Evolutionary conservation across 208 protist genomes (phyloP).

Genomic region (Novymonas esmeraldas): DNA sequence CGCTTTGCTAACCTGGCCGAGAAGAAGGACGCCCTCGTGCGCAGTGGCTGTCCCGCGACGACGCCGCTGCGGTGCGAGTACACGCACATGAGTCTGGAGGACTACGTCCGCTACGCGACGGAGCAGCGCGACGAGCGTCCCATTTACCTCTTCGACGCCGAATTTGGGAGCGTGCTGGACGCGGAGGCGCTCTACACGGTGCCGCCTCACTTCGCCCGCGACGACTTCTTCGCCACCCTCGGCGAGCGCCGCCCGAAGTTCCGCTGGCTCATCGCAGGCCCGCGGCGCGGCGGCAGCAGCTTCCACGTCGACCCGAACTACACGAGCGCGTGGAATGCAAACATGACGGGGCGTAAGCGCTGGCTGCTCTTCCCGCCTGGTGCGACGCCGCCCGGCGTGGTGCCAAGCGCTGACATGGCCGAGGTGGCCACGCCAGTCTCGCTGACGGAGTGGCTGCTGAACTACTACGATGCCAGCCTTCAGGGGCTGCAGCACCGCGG

Average conservation of each 20-base stretch:
- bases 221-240: slow-evolving; percentile 86
- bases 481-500: slow-evolving; percentile 57
- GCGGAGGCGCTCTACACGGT: slow-evolving; percentile 77
- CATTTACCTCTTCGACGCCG: slow-evolving; percentile 92
- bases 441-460: slow-evolving; percentile 87
- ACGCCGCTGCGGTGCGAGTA: slow-evolving; percentile 85
- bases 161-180: slow-evolving; percentile 72
- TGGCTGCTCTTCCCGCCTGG: slow-evolving; percentile 90
- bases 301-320: slow-evolving; percentile 92
- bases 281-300: slow-evolving; percentile 79
- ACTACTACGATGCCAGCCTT: slow-evolving; percentile 86
- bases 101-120: slow-evolving; percentile 84
- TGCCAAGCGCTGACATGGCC: slow-evolving; percentile 81
- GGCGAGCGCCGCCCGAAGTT: slow-evolving; percentile 77
- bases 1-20: slow-evolving; percentile 63
- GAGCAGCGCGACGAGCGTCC: slow-evolving; percentile 86
- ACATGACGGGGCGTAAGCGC: slow-evolving; percentile 85
- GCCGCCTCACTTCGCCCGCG: slow-evolving; percentile 70
- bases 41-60: slow-evolving; percentile 37
- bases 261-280: slow-evolving; percentile 90
- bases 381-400: slow-evolving; percentile 67
- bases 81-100: slow-evolving; percentile 80
- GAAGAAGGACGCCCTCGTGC: slow-evolving; percentile 55
- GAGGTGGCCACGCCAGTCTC: slow-evolving; percentile 89
- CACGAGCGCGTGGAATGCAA: slow-evolving; percentile 91